Evolutionary conservation across 2,329 filamentous ascomycete species (phyloP).

Genomic region (Mycocentrospora acerina): DNA sequence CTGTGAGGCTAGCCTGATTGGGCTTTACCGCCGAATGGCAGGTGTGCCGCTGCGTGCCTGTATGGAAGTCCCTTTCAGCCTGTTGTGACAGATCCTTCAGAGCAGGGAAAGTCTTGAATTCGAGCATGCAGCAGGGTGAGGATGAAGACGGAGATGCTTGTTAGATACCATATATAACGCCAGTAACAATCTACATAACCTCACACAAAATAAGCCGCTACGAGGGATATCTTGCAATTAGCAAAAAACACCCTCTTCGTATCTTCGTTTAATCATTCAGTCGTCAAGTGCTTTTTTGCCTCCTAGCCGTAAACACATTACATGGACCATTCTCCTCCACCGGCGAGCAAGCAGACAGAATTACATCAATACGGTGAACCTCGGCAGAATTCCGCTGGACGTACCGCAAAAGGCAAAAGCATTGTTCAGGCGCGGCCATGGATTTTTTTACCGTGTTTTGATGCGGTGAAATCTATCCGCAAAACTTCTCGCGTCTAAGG

Average conservation of each 20-base stretch:
- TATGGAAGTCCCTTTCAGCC: not conserved
- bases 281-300: conserved; percentile 21
- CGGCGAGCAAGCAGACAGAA: not conserved
- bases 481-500: conserved; percentile 31
- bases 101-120: no score
- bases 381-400: no score
- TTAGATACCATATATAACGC: no score
- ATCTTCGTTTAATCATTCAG: conserved; percentile 27
- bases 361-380: conserved; percentile 3
- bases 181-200: conserved; percentile 10
- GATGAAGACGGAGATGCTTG: no score
- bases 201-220: conserved; percentile 6
- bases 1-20: conserved; percentile 9
- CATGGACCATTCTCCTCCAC: not conserved
- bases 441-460: conserved; percentile 9
- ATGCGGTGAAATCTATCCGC: conserved; percentile 38
- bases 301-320: conserved; percentile 7
- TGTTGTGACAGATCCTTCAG: no score
- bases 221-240: conserved; percentile 37
- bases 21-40: conserved; percentile 8
- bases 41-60: conserved; percentile 5
- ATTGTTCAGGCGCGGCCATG: no score
- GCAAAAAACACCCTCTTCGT: conserved; percentile 27
- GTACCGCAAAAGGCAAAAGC: not conserved
- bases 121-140: no score